A percentile compares a stretch with the other conserved stretches of the same genome.
Evolutionary conservation across 1,139 yeast species (phyloP).

Genomic region (Lipomyces yarrowii): DNA sequence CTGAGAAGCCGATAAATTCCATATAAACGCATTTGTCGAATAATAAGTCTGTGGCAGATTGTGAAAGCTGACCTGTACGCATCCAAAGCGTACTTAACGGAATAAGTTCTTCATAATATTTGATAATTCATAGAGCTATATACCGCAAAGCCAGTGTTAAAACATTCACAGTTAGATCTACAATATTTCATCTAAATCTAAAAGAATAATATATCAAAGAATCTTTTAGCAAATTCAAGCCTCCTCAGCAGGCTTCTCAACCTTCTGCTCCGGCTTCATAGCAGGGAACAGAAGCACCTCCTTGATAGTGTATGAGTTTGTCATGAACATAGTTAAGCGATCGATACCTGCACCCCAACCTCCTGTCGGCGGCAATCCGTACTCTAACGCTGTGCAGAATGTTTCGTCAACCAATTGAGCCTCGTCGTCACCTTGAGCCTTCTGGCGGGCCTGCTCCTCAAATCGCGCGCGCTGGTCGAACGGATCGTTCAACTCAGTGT

Average conservation of each 20-base stretch:
- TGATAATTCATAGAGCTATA: neutral
- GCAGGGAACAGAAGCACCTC: slow-evolving; percentile 98
- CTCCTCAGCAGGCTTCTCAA: slow-evolving; percentile 12
- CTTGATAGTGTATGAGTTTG: slow-evolving; percentile 94
- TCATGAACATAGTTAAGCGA: slow-evolving; percentile 96
- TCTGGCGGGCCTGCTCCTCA: slow-evolving; percentile 98
- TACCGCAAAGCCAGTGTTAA: neutral
- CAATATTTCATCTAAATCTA: neutral
- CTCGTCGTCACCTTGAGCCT: slow-evolving; percentile 98
- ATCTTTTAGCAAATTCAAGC: neutral
- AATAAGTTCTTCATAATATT: neutral
- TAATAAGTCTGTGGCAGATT: no score
- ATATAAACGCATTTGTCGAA: neutral
- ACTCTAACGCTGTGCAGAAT: slow-evolving; percentile 96
- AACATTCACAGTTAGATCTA: neutral
- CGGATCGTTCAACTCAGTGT: slow-evolving; percentile 98
- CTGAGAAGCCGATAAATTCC: neutral
- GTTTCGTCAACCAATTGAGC: slow-evolving; percentile 96
- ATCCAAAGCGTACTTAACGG: neutral
- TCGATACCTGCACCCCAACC: slow-evolving; percentile 99
- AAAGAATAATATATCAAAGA: neutral
- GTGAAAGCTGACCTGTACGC: no score
- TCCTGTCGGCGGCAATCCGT: slow-evolving; percentile 98
- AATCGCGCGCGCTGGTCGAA: slow-evolving; percentile 93
- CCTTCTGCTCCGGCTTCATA: slow-evolving; percentile 78